Conservation (phyloP, 352 stramenopile genomes). For the Halophytophthora polymorphica region DNA sequence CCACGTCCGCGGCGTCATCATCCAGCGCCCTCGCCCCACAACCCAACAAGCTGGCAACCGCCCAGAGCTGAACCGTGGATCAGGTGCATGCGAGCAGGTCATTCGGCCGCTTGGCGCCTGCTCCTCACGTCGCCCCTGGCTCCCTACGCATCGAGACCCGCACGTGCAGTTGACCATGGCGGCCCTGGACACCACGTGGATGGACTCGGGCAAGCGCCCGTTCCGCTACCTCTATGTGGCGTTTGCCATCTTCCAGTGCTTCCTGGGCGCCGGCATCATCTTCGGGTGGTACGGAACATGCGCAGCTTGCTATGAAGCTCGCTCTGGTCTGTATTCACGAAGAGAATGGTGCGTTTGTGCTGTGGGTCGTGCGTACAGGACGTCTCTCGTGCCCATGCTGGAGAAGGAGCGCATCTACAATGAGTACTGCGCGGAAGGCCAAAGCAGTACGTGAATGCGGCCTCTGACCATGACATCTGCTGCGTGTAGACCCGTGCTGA, state of each 20-base stretch:
- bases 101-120: no score
- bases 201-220: slow-evolving; percentile 22
- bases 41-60: no score
- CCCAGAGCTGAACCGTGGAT: no score
- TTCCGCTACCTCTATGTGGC: slow-evolving; percentile 42
- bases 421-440: slow-evolving; percentile 37
- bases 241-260: slow-evolving; percentile 65
- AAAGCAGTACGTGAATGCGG: slow-evolving; percentile 30
- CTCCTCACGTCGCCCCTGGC: no score
- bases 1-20: no score
- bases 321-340: not conserved
- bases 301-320: not conserved
- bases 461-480: not conserved
- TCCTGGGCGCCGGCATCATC: slow-evolving; percentile 55
- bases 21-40: no score
- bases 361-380: slow-evolving; percentile 25
- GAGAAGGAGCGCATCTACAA: slow-evolving; percentile 58
- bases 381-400: slow-evolving; percentile 53
- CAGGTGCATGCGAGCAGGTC: no score
- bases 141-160: no score
- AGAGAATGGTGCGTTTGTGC: slow-evolving; percentile 3
- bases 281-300: slow-evolving; percentile 43
- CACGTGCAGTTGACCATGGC: slow-evolving; percentile 10
- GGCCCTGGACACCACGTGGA: slow-evolving; percentile 23
- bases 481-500: not conserved